phyloP scores from a whole-genome alignment of 2,329 filamentous ascomycete genomes.

The Diplodia mutila region DNA sequence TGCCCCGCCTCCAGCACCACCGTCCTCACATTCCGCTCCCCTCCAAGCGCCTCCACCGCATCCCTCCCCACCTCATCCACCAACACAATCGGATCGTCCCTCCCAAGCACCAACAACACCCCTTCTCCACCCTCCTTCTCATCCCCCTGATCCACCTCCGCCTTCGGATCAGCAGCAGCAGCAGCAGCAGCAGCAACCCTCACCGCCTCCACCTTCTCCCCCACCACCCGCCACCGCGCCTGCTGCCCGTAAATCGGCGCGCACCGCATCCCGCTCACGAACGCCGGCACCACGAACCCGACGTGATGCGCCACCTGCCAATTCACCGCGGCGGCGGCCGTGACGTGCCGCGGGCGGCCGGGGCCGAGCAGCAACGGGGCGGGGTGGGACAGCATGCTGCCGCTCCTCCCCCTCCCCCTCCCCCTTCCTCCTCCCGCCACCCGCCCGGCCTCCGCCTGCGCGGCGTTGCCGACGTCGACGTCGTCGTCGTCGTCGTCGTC shows the following conservation, averaged over 20 bases:
- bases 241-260: conserved; percentile 70
- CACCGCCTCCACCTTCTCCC: conserved; percentile 52
- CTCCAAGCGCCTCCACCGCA: conserved; percentile 57
- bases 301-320: conserved; percentile 71
- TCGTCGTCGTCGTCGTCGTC: not conserved
- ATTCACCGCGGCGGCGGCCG: conserved; percentile 64
- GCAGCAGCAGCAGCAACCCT: conserved; percentile 39
- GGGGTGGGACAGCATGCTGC: not conserved
- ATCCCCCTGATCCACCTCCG: conserved; percentile 37
- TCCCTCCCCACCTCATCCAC: conserved; percentile 67
- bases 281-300: conserved; percentile 68
- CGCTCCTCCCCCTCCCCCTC: not conserved
- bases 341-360: conserved; percentile 46
- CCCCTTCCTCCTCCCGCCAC: not conserved
- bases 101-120: conserved; percentile 68
- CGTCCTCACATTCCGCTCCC: conserved; percentile 61
- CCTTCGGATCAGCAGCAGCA: too few relatives aligned
- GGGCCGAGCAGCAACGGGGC: conserved; percentile 51
- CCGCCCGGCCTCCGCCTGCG: conserved; percentile 11
- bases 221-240: conserved; percentile 64
- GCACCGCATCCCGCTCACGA: conserved; percentile 70
- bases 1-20: conserved; percentile 66
- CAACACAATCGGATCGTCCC: conserved; percentile 69
- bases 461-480: not conserved
- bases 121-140: conserved; percentile 37